These are phyloP conservation scores for Pythium sp. DNA, from an alignment of 352 stramenopile genomes.

Conservation along the genomic window DNA sequence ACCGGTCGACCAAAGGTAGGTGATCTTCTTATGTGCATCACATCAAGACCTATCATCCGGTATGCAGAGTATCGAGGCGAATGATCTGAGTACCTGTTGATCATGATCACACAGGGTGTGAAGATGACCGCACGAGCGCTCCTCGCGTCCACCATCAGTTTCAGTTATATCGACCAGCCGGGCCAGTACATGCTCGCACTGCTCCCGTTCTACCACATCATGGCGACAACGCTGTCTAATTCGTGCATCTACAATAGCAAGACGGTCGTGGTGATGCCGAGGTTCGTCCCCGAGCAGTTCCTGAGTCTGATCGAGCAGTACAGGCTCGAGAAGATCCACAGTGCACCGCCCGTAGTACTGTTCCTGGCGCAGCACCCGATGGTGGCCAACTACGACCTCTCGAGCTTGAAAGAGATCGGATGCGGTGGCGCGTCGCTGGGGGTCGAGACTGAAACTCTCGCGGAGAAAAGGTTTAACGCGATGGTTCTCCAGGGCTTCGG, in stretches of 20 bases:
- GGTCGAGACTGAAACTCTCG: slow-evolving; percentile 52
- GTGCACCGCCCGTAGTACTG: slow-evolving; percentile 86
- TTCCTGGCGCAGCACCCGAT: slow-evolving; percentile 84
- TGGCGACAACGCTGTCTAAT: slow-evolving; percentile 83
- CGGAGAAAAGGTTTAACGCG: slow-evolving; percentile 53
- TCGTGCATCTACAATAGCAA: slow-evolving; percentile 61
- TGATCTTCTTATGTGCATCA: neutral
- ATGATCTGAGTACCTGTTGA: neutral
- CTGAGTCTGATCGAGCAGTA: slow-evolving; percentile 75
- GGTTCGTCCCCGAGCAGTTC: slow-evolving; percentile 87
- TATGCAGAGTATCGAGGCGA: neutral
- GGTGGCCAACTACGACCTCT: slow-evolving; percentile 87
- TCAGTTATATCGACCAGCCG: slow-evolving; percentile 32
- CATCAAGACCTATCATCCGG: neutral
- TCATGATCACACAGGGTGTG: slow-evolving; percentile 39
- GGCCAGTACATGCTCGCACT: slow-evolving; percentile 76
- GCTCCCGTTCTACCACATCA: slow-evolving; percentile 95
- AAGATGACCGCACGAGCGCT: slow-evolving; percentile 85
- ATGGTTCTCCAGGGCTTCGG: slow-evolving; percentile 45
- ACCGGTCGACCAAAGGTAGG: slow-evolving; percentile 76
- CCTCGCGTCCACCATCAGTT: slow-evolving; percentile 68
- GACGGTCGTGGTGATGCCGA: slow-evolving; percentile 71
- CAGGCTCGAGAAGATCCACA: slow-evolving; percentile 35
- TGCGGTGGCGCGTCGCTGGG: slow-evolving; percentile 84
- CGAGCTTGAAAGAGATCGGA: slow-evolving; percentile 55